Evolutionary conservation across 2,329 filamentous ascomycete species (phyloP), one percentile per base, ranked within the genome.

Genomic region (Tolypocladium tundrense): DNA sequence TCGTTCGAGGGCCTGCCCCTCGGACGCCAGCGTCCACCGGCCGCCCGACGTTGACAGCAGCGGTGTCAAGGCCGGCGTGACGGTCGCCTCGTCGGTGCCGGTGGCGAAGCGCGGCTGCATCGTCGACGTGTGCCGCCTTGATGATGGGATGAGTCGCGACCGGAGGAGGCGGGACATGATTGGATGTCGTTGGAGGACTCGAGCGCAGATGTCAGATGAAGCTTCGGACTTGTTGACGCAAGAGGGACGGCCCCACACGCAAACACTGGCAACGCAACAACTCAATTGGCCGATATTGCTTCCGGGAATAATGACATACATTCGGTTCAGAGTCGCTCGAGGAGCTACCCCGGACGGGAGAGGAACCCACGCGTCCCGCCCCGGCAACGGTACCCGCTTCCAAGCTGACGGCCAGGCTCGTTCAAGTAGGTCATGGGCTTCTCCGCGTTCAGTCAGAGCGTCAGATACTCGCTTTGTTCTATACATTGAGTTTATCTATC

Each of bases 1-100:
- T 56, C 84, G 75, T 70, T 87, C 82, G 1, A 88, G 63, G 0
- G 80, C 84, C 57, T 78, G 75, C 11, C 82, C 82, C 51, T 75
- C 72, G 1, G 73, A 66, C 2, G 76, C 72, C 40, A 87, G 65
- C 3, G 69, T 64, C 85, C 85, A 88, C 55, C 72, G 74, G 57
- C 69, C 60, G 59, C 67, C 66, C 68, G 70, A 57, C 70, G 74
- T 58, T 63, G 64, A 66, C 58, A 82, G 69, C 43, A 82, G 71
- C 31, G 72, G 64, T 37, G 72, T 67, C 40, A 77, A 66, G 21
- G 71, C 68, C 19, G 70, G 57, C 2, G 68, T 64, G 53, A 77
- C 63, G 24, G 67, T 66, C 3, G 68, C 60, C 59, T 72, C 70
- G 60, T 83, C 75, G 6, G 76, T 75, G 59, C 76, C 78, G 35